Base-by-base conservation (phyloP, 352 stramenopile genomes). In the Phytopythium chamaehyphon region DNA sequence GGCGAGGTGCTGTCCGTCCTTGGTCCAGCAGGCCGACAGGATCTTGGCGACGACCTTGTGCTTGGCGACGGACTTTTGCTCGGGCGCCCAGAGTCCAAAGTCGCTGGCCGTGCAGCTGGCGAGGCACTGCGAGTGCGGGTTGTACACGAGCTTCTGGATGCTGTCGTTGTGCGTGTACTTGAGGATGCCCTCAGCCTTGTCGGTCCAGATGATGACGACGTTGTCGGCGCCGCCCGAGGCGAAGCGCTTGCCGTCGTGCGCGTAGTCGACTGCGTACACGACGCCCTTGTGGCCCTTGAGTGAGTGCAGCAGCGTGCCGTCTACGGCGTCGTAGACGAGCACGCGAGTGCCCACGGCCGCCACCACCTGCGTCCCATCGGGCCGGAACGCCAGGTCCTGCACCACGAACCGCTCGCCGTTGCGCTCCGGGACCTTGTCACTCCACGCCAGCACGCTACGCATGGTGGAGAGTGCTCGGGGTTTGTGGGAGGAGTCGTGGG, bases 191-290 rank as follows among this genome's bases (percentile, higher is more conserved):
- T 98, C 87, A 39, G 86, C 92, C 51, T 96, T 97, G 59, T 88
- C 76, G 22, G 83, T 98, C 95, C 95, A 98, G 61, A 98, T 98
- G 54, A 98, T 98, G n/a, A 98, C 93, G 33, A 92, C 90, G 56
- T 97, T 97, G 71, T 98, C 95, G 0, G 90, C 87, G 12, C 93
- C 94, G 31, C 94, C 93, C 0, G 86, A 96, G 10, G 89, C 88
- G 51, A 98, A 98, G 6, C 86, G 83, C 55, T 95, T 95, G 47
- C 93, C 93, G 52, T 98, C 90, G 40, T 87, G 73, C 2, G 80
- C 65, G 55, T 96, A 98, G 55, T 94, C 83, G 14, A 98, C 90
- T 9, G 83, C 72, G 63, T 98, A 98, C 22, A 98, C 94, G 15
- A 82, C 91, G 49, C 86, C 86, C 45, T 96, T 92, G 55, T 93